Conservation (phyloP, 2,329 filamentous ascomycete species). For the Claviceps maximensis region DNA sequence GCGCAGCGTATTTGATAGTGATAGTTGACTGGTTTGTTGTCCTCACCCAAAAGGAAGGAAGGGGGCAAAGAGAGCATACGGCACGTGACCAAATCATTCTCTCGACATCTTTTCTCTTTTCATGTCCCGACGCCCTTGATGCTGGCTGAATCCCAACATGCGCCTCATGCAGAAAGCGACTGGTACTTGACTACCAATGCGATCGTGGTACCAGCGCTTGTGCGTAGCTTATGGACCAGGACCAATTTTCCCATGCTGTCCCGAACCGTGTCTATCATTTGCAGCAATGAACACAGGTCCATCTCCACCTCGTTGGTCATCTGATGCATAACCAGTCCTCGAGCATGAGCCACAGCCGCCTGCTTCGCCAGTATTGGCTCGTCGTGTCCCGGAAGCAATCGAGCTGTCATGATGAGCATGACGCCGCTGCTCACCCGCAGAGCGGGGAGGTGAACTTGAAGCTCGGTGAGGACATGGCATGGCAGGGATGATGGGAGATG, state of each 20-base stretch:
- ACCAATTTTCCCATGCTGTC: constrained; percentile 1
- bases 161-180: background rate
- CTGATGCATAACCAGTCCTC: constrained; percentile 2
- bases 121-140: background rate
- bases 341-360: background rate
- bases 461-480: background rate
- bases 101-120: too few species aligned
- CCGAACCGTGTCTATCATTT: background rate
- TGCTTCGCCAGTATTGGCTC: background rate
- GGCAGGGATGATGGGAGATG: constrained; percentile 1
- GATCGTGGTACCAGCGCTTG: background rate
- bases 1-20: too few species aligned
- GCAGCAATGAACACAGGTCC: background rate
- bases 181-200: constrained; percentile 3
- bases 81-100: too few species aligned
- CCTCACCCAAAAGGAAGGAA: too few species aligned
- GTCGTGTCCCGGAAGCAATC: background rate
- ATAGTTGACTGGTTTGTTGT: too few species aligned
- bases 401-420: constrained; percentile 1
- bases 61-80: too few species aligned
- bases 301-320: constrained; percentile 4
- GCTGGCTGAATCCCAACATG: background rate
- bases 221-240: background rate
- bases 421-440: constrained; percentile 1
- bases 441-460: background rate